phyloP scores from a whole-genome alignment of 2,329 filamentous ascomycete species.

The Lachnellula arida region DNA sequence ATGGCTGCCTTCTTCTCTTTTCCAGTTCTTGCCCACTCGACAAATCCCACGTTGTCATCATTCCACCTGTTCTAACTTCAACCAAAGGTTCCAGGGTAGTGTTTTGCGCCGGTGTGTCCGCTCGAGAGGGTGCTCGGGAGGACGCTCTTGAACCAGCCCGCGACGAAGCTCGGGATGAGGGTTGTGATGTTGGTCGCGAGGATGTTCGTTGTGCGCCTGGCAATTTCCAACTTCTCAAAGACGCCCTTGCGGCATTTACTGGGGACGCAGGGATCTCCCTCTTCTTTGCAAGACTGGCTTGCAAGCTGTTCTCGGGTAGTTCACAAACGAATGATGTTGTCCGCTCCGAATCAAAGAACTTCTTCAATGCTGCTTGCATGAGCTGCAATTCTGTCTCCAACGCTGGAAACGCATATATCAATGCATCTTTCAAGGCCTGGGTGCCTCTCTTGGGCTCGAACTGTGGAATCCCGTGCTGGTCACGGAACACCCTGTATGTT shows the following conservation, averaged over 20 bases:
- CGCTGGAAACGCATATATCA: slow-evolving; percentile 15
- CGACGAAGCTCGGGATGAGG: slow-evolving; percentile 4
- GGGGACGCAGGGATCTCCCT: slow-evolving; percentile 7
- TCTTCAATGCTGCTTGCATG: slow-evolving; percentile 19
- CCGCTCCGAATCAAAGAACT: slow-evolving; percentile 18
- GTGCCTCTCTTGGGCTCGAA: slow-evolving; percentile 19
- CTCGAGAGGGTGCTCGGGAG: not conserved
- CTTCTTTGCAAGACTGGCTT: slow-evolving; percentile 13
- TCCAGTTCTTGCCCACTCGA: slow-evolving; percentile 17
- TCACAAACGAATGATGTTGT: slow-evolving; percentile 16
- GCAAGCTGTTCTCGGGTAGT: slow-evolving; percentile 16
- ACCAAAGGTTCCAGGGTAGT: not conserved
- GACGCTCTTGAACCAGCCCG: slow-evolving; percentile 4
- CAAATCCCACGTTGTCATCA: slow-evolving; percentile 17
- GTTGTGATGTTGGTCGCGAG: not conserved
- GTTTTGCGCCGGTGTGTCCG: not conserved
- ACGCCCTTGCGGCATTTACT: slow-evolving; percentile 3
- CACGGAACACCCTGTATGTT: slow-evolving; percentile 17
- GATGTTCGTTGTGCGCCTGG: not conserved
- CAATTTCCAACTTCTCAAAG: slow-evolving; percentile 14
- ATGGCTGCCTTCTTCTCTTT: slow-evolving; percentile 15
- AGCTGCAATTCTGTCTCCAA: slow-evolving; percentile 18
- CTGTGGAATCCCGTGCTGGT: slow-evolving; percentile 20
- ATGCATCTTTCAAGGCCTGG: slow-evolving; percentile 17
- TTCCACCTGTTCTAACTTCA: slow-evolving; percentile 5